These are phyloP conservation scores for Penicillium frequentans DNA, from an alignment of 2,329 filamentous ascomycete species.

Conservation along the genomic window DNA sequence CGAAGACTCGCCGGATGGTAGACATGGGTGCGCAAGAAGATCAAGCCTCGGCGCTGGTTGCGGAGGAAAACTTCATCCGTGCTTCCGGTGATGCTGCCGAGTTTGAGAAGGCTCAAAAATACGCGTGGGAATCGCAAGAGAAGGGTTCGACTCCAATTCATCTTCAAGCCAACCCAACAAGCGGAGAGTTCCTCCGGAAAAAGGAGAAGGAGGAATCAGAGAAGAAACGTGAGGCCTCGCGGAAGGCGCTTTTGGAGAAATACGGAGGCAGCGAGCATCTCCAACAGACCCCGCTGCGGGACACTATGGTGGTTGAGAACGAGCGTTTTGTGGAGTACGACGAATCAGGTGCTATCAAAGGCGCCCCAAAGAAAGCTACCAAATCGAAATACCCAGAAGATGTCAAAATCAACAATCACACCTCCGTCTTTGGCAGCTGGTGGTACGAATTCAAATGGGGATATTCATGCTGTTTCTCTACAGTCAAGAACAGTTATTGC, in stretches of 20 bases:
- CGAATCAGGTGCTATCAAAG: slow-evolving; percentile 84
- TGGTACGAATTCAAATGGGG: slow-evolving; percentile 96
- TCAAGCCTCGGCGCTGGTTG: slow-evolving; percentile 77
- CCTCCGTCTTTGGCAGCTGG: slow-evolving; percentile 93
- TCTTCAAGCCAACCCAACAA: slow-evolving; percentile 93
- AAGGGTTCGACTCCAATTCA: slow-evolving; percentile 76
- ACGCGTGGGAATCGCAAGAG: slow-evolving; percentile 96
- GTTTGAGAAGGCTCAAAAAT: slow-evolving; percentile 83
- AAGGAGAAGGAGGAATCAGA: slow-evolving; percentile 75
- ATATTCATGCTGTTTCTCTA: slow-evolving; percentile 91
- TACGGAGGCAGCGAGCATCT: slow-evolving; percentile 72
- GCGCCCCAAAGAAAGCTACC: slow-evolving; percentile 70
- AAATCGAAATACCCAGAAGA: slow-evolving; percentile 94
- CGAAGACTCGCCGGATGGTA: slow-evolving; percentile 89
- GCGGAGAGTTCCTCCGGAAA: slow-evolving; percentile 79
- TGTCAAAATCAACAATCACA: slow-evolving; percentile 85
- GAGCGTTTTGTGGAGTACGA: slow-evolving; percentile 95
- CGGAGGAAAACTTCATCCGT: slow-evolving; percentile 89
- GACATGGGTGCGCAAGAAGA: slow-evolving; percentile 79
- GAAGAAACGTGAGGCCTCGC: slow-evolving; percentile 64
- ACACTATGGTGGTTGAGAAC: slow-evolving; percentile 71
- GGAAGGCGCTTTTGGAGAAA: slow-evolving; percentile 72
- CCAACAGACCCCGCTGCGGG: slow-evolving; percentile 62
- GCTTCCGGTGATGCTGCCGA: slow-evolving; percentile 88
- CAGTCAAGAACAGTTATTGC: slow-evolving; percentile 95